A percentile compares a stretch with the other conserved stretches of the same genome.
phyloP scores from a whole-genome alignment of 2,329 filamentous ascomycete genomes.

The Monilinia fructicola region DNA sequence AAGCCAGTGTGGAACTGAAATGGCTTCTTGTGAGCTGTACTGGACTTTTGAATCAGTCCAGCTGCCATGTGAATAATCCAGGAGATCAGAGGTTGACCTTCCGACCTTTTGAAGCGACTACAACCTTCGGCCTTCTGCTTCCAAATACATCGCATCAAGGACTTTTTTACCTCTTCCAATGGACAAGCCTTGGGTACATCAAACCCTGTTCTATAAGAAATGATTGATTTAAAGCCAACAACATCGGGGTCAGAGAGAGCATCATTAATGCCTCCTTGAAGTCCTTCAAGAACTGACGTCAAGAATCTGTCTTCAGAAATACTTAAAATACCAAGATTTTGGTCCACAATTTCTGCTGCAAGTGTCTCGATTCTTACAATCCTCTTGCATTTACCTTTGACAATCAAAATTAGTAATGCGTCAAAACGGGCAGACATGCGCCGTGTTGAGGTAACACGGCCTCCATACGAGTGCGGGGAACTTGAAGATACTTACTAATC shows the following conservation, averaged over 20 bases:
- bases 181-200: constrained; percentile 50
- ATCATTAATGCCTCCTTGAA: constrained; percentile 51
- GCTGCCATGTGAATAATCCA: constrained; percentile 66
- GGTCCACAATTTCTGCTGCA: constrained; percentile 60
- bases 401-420: constrained; percentile 1
- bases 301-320: constrained; percentile 41
- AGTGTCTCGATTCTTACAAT: constrained; percentile 77
- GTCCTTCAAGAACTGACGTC: constrained; percentile 43
- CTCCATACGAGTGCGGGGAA: constrained; percentile 5
- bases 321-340: constrained; percentile 43
- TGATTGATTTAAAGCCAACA: constrained; percentile 78
- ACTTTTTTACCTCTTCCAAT: constrained; percentile 34
- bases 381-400: constrained; percentile 55
- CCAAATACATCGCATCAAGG: constrained; percentile 36
- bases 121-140: constrained; percentile 30
- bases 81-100: constrained; percentile 66
- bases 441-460: constrained; percentile 12
- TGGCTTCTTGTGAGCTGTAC: constrained; percentile 59
- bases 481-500: constrained; percentile 42
- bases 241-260: constrained; percentile 65
- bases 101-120: constrained; percentile 52
- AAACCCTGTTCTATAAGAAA: constrained; percentile 78
- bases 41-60: constrained; percentile 52
- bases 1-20: constrained; percentile 83
- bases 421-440: background rate